These are phyloP conservation scores for Diaporthe destruens DNA, from an alignment of 2,329 filamentous ascomycete species.

Conservation along the genomic window DNA sequence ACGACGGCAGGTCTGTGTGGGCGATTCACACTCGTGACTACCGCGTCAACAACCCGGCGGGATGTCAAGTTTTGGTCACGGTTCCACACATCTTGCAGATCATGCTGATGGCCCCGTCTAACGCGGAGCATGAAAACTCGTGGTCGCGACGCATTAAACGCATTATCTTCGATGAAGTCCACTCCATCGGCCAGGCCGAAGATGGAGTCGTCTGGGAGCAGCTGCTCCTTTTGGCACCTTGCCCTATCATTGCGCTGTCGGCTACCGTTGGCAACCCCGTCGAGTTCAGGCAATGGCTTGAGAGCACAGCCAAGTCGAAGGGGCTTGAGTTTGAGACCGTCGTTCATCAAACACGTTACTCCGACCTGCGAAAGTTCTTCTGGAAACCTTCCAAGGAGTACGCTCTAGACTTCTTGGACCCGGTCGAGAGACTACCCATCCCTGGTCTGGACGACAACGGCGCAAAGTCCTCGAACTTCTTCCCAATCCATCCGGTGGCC, in stretches of 20 bases:
- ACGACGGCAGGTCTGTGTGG: constrained; percentile 78
- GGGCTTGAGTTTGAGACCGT: constrained; percentile 77
- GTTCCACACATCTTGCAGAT: constrained; percentile 85
- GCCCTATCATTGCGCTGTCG: constrained; percentile 82
- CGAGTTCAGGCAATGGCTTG: constrained; percentile 78
- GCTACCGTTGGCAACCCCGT: constrained; percentile 83
- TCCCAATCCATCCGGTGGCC: constrained; percentile 41
- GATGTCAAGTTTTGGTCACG: constrained; percentile 82
- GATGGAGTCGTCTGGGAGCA: constrained; percentile 86
- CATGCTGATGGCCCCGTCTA: constrained; percentile 76
- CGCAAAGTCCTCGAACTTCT: constrained; percentile 63
- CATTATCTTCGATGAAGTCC: constrained; percentile 87
- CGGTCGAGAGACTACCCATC: constrained; percentile 55
- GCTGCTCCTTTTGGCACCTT: constrained; percentile 78
- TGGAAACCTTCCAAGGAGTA: constrained; percentile 66
- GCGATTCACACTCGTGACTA: constrained; percentile 83
- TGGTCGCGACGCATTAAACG: constrained; percentile 78
- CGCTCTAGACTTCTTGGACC: constrained; percentile 64
- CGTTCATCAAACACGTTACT: constrained; percentile 77
- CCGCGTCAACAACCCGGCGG: constrained; percentile 77
- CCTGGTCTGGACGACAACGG: constrained; percentile 61
- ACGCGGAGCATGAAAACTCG: constrained; percentile 64
- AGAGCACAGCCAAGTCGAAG: constrained; percentile 71
- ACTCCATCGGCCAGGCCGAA: constrained; percentile 82
- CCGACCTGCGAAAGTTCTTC: constrained; percentile 81